phyloP scores from a whole-genome alignment of 148 eudicot genomes.

The Nepenthes mirabilis region DNA sequence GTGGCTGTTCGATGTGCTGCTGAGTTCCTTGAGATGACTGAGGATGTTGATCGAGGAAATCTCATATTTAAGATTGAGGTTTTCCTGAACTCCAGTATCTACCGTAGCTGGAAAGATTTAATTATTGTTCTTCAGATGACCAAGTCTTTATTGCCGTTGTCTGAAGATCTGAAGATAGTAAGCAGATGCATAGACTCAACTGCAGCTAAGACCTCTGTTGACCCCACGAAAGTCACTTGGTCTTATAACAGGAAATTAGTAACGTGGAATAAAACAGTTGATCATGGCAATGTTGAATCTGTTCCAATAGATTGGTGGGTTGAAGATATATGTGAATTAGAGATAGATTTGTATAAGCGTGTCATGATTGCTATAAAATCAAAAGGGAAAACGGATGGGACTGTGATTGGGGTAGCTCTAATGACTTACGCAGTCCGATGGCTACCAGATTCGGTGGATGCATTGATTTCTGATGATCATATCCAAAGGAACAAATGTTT shows the following conservation, averaged over 20 bases:
- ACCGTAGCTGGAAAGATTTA: conserved; percentile 84
- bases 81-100: conserved; percentile 65
- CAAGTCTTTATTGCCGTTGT: conserved; percentile 55
- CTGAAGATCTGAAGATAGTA: conserved; percentile 61
- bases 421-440: conserved; percentile 56
- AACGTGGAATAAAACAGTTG: conserved; percentile 27
- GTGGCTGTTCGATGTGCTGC: conserved; percentile 86
- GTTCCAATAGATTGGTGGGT: conserved; percentile 96
- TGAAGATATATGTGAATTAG: conserved; percentile 82
- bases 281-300: conserved; percentile 26
- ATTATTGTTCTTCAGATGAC: conserved; percentile 66
- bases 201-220: conserved; percentile 64
- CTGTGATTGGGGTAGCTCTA: conserved; percentile 67
- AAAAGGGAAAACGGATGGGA: conserved; percentile 61
- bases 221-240: conserved; percentile 60
- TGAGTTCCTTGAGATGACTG: conserved; percentile 81
- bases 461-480: conserved; percentile 50
- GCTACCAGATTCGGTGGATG: conserved; percentile 71
- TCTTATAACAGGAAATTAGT: conserved; percentile 63
- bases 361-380: conserved; percentile 60
- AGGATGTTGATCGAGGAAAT: conserved; percentile 67
- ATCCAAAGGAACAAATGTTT: conserved; percentile 39
- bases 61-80: conserved; percentile 67
- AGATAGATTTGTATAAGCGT: conserved; percentile 57
- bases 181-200: conserved; percentile 68